Conservation (phyloP, 208 protist genomes). For the Trypanosomatidae sp. region DNA sequence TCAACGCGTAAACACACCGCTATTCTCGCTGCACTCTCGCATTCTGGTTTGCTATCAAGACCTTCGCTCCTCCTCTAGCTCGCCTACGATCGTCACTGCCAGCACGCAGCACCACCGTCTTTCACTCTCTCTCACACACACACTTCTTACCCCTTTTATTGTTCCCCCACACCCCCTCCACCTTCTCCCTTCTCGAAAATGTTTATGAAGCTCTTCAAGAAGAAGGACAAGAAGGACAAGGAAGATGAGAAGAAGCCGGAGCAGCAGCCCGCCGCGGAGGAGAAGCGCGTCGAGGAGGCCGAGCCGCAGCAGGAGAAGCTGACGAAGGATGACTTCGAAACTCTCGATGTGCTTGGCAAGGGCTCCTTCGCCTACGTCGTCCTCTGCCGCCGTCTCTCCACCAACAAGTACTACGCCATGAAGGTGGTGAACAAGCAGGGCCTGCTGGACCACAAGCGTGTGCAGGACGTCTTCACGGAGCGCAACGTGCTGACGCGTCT, state of each 20-base stretch:
- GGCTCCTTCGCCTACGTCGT: slow-evolving; percentile 96
- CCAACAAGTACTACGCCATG: slow-evolving; percentile 94
- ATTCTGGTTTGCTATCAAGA: too few relatives aligned
- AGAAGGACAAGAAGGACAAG: slow-evolving; percentile 90
- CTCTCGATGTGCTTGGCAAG: slow-evolving; percentile 91
- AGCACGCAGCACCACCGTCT: background rate
- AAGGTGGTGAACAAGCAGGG: slow-evolving; percentile 93
- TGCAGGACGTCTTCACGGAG: slow-evolving; percentile 91
- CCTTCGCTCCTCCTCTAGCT: too few relatives aligned
- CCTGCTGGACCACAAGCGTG: slow-evolving; percentile 88
- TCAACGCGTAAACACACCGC: too few relatives aligned
- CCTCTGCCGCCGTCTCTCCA: slow-evolving; percentile 89
- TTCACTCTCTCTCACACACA: background rate
- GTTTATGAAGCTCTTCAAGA: slow-evolving; percentile 85
- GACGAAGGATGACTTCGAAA: slow-evolving; percentile 94
- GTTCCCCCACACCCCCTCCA: background rate
- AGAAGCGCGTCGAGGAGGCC: slow-evolving; percentile 20
- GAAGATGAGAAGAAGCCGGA: slow-evolving; percentile 58
- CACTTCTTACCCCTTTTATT: too few relatives aligned
- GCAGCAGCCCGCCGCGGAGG: slow-evolving; percentile 8
- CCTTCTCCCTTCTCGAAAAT: slow-evolving; percentile 34
- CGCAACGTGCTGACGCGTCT: slow-evolving; percentile 93
- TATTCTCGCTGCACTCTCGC: too few relatives aligned
- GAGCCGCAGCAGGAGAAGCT: slow-evolving; percentile 66
- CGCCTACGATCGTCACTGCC: background rate